Evolutionary conservation across 148 eudicot genomes (phyloP).

Genomic region (Rheum nobile): DNA sequence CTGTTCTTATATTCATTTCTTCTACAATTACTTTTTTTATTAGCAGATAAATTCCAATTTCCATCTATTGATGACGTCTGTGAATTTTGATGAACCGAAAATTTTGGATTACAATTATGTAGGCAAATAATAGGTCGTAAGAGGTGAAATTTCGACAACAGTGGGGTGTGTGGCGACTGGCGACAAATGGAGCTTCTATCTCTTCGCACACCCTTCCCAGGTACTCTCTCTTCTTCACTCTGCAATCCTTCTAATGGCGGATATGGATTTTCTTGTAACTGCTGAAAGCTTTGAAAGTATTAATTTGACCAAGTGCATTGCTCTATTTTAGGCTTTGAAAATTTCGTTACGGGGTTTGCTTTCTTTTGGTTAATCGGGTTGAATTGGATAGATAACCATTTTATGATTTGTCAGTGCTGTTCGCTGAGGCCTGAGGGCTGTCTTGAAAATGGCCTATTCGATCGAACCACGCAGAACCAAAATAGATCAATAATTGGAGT

Average conservation of each 20-base stretch:
- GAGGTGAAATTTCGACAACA: too few species aligned
- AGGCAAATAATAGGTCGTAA: too few species aligned
- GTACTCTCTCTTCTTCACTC: neutral
- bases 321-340: conserved; percentile 1
- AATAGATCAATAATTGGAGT: neutral
- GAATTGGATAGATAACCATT: neutral
- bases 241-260: neutral
- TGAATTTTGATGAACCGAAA: too few species aligned
- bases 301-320: too few species aligned
- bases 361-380: neutral
- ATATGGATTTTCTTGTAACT: neutral
- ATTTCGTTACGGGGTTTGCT: neutral
- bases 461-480: neutral
- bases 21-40: too few species aligned
- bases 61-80: too few species aligned
- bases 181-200: conserved; percentile 8
- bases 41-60: too few species aligned
- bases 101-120: too few species aligned
- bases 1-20: too few species aligned
- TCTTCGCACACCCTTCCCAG: conserved; percentile 5
- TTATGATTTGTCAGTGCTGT: neutral
- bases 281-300: neutral
- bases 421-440: neutral
- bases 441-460: neutral
- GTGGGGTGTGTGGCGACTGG: conserved; percentile 10